Conservation (phyloP, 768 basidiomycete species). For the Hemileccinum impolitum region DNA sequence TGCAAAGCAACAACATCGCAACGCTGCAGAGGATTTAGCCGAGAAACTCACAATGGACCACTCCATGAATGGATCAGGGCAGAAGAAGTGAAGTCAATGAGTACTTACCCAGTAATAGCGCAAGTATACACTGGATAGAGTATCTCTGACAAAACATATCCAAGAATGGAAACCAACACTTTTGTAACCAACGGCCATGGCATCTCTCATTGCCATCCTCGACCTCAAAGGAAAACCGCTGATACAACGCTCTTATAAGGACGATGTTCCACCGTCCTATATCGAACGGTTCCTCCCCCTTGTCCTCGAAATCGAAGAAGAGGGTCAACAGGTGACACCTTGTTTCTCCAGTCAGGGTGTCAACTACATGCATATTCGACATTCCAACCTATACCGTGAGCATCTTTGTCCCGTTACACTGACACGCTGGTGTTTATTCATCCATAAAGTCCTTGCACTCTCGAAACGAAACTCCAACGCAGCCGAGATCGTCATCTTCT, state of each 20-base stretch:
- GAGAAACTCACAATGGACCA: no score
- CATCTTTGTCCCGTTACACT: not conserved
- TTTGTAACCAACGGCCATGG: constrained; percentile 35
- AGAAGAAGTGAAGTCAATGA: no score
- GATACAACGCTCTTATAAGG: constrained; percentile 94
- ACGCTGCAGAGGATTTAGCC: no score
- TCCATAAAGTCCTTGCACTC: constrained; percentile 76
- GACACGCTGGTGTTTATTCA: not conserved
- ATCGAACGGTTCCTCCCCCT: constrained; percentile 94
- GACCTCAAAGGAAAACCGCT: constrained; percentile 98
- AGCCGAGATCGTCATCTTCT: constrained; percentile 92
- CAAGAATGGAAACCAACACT: constrained; percentile 12
- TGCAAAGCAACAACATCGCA: no score
- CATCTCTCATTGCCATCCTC: constrained; percentile 84
- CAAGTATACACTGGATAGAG: no score
- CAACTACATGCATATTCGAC: constrained; percentile 98
- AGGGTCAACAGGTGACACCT: constrained; percentile 92
- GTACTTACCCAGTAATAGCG: no score
- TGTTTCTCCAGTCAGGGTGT: constrained; percentile 94
- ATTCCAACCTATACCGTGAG: constrained; percentile 95
- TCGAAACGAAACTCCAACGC: constrained; percentile 96
- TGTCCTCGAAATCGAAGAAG: constrained; percentile 94
- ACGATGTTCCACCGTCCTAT: constrained; percentile 86
- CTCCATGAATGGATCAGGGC: no score
- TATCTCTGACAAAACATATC: not conserved